Evolutionary conservation across 2,329 filamentous ascomycete genomes (phyloP).

Genomic region (Claviceps cyperi): DNA sequence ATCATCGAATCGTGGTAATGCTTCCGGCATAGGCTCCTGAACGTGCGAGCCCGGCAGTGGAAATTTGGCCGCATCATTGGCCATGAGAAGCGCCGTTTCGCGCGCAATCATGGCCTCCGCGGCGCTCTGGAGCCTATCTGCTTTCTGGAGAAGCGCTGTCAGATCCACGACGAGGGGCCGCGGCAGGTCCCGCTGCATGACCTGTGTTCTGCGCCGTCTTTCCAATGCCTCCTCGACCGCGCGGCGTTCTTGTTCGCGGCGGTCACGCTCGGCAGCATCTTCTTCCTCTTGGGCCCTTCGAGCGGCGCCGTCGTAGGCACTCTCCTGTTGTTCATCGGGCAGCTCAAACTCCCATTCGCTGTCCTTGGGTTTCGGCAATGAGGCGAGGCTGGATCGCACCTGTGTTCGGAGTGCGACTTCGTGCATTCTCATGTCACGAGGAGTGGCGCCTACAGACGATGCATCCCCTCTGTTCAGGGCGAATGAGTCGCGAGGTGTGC

Average conservation of each 20-base stretch:
- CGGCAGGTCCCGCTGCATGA: conserved; percentile 75
- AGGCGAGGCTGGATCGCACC: conserved; percentile 59
- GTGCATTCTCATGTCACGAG: conserved; percentile 57
- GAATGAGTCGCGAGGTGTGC: conserved; percentile 79
- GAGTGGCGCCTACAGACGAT: conserved; percentile 58
- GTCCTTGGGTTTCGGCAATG: conserved; percentile 83
- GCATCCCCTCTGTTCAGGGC: conserved; percentile 62
- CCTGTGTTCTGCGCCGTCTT: conserved; percentile 71
- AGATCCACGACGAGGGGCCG: conserved; percentile 62
- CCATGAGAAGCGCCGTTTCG: conserved; percentile 68
- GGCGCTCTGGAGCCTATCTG: conserved; percentile 45
- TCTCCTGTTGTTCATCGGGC: conserved; percentile 65
- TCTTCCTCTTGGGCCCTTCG: conserved; percentile 38
- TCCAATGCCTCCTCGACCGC: conserved; percentile 65
- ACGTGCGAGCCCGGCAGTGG: conserved; percentile 55
- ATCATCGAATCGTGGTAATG: conserved; percentile 54
- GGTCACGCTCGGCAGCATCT: conserved; percentile 59
- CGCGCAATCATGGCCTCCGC: conserved; percentile 55
- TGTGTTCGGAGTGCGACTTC: conserved; percentile 55
- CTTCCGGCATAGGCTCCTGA: conserved; percentile 41
- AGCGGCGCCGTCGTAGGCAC: conserved; percentile 17
- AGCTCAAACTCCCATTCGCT: conserved; percentile 88
- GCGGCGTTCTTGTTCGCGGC: conserved; percentile 56
- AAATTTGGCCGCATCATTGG: conserved; percentile 64
- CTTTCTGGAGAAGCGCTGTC: conserved; percentile 48